Conservation (phyloP, 176 grass and related monocot species). For the Ensete glaucum region DNA sequence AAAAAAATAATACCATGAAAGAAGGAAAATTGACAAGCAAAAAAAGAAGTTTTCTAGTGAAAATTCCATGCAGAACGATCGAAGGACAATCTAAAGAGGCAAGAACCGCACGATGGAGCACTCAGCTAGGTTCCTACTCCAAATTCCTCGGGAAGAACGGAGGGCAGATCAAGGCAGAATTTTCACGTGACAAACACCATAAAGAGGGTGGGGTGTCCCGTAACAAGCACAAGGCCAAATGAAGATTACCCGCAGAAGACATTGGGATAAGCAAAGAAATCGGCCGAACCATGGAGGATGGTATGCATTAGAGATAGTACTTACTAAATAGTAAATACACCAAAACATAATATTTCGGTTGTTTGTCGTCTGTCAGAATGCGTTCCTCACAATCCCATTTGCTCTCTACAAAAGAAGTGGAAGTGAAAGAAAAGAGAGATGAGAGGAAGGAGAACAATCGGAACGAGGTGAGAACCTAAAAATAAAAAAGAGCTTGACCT, state of each 20-base stretch:
- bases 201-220: neutral
- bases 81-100: neutral
- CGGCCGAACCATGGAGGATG: neutral
- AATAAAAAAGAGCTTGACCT: too few relatives aligned
- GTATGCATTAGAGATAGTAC: neutral
- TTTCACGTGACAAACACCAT: neutral
- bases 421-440: neutral
- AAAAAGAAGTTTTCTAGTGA: neutral
- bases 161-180: neutral
- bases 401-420: neutral
- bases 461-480: neutral
- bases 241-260: neutral
- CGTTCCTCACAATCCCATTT: neutral
- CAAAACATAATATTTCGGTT: neutral
- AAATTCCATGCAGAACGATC: neutral
- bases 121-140: too few relatives aligned
- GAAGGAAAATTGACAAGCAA: neutral
- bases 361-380: neutral
- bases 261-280: neutral
- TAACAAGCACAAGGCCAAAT: neutral
- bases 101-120: neutral
- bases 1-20: neutral
- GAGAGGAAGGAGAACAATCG: neutral
- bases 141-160: neutral
- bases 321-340: neutral